These are phyloP conservation scores for Cryptococcus sp. DNA, from an alignment of 1,284 basidiomycete species.

Conservation along the genomic window DNA sequence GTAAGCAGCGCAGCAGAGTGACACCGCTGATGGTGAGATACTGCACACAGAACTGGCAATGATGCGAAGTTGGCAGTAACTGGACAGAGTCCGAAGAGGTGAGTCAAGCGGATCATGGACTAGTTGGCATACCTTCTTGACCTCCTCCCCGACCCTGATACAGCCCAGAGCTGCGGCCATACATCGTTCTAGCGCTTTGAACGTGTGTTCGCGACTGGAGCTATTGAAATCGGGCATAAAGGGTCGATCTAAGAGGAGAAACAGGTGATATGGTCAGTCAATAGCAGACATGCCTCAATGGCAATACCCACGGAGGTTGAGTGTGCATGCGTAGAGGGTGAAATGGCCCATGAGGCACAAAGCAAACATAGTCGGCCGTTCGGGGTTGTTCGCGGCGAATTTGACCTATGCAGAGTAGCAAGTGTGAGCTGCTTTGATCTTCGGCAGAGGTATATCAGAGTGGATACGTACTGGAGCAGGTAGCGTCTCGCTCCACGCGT, in stretches of 20 bases:
- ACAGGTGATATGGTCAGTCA: background rate
- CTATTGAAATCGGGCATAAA: conserved; percentile 20
- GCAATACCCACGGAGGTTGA: conserved; percentile 15
- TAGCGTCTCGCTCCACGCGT: conserved; percentile 9
- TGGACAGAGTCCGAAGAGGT: background rate
- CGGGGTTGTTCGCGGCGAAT: conserved; percentile 12
- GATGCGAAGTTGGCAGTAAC: conserved; percentile 15
- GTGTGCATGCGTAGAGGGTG: conserved; percentile 12
- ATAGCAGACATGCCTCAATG: background rate
- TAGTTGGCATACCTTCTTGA: conserved; percentile 10
- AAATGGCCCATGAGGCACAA: conserved; percentile 14
- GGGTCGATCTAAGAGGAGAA: conserved; percentile 12
- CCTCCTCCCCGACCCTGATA: conserved; percentile 13
- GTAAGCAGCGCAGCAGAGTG: conserved; percentile 15
- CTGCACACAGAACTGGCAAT: conserved; percentile 20
- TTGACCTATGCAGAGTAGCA: background rate
- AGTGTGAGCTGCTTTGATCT: background rate
- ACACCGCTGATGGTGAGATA: conserved; percentile 21
- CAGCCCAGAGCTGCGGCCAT: conserved; percentile 17
- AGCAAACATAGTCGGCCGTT: conserved; percentile 10
- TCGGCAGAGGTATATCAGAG: background rate
- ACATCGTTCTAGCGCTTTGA: conserved; percentile 17
- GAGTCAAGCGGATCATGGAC: background rate
- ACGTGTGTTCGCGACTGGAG: conserved; percentile 4
- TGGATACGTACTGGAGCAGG: conserved; percentile 9